Evolutionary conservation across 2,329 filamentous ascomycete species (phyloP), one percentile per base, ranked within the genome.

Genomic region (Nakataea oryzae): DNA sequence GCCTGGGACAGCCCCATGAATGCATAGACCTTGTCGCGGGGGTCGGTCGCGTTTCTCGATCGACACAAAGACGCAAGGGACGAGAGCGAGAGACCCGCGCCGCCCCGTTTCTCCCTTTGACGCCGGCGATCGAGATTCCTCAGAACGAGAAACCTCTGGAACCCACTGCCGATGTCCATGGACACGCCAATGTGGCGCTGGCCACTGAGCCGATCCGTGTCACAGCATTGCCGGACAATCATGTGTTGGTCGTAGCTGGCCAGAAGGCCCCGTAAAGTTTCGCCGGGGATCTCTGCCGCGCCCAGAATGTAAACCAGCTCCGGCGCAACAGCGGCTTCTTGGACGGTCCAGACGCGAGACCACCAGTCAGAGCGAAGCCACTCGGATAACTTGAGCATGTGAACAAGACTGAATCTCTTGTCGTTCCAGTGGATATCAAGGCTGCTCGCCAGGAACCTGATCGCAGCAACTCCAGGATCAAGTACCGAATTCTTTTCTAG

Each of bases 381-480:
- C 2, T n/a, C 1, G 1, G 17, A 1, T 7, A 47, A 1, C 7
- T 21, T 14, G 2, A 47, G 1, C 41, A n/a, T 47, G 14, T 6
- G 6, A 7, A 21, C 17, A 2, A 34, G 14, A 9, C 2, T 13
- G 4, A 47, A 6, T 21, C 41, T 47, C 17, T 47, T 12, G 17
- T 47, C 41, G 17, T 47, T 21, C 41, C 41, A 47, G 12, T 47
- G 41, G 17, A 47, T 8, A n/a, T 7, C 17, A 6, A 21, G 1
- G 17, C 17, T n/a, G 17, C 41, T n/a, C 8, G 17, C 6, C 17
- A 47, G 8, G 8, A 47, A 21, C 17, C n/a, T 21, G 41, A 47
- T 47, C 2, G 41, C 6, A 7, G 14, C 41, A 47, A n/a, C n/a
- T 4, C 41, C 41, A 14, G 17, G 14, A 5, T 4, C 3, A 2